A percentile compares a stretch with the other conserved stretches of the same genome.
These are phyloP conservation scores for Globisporangium megalacanthum DNA, from an alignment of 352 stramenopile genomes.

Conservation along the genomic window DNA sequence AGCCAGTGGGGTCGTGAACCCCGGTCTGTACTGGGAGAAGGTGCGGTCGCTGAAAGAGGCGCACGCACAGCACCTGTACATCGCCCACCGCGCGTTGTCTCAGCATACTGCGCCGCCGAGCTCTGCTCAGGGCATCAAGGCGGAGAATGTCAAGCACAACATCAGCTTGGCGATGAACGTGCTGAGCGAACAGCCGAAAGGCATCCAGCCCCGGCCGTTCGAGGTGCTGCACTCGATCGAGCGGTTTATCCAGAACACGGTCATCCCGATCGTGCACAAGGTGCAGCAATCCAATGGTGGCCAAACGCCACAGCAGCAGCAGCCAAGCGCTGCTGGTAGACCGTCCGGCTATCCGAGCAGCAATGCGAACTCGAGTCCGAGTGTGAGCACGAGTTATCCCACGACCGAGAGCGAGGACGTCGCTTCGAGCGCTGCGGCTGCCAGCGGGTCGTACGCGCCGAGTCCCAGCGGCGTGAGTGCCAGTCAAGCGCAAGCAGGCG, in stretches of 20 bases:
- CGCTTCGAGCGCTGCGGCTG: neutral
- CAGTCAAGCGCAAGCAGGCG: neutral
- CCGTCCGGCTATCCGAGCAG: conserved; percentile 2
- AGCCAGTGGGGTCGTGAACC: conserved; percentile 20
- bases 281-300: conserved; percentile 24
- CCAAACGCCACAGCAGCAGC: conserved; percentile 10
- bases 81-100: conserved; percentile 61
- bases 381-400: neutral
- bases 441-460: neutral
- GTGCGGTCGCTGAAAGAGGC: conserved; percentile 47
- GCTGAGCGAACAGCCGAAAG: conserved; percentile 39
- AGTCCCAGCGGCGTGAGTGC: neutral
- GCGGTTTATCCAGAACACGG: conserved; percentile 71
- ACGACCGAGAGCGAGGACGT: neutral
- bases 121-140: conserved; percentile 60
- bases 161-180: conserved; percentile 68
- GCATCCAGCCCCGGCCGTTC: conserved; percentile 46
- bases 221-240: conserved; percentile 78
- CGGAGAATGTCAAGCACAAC: conserved; percentile 78
- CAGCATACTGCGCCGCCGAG: conserved; percentile 60
- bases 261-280: conserved; percentile 72
- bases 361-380: neutral
- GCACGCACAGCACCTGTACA: conserved; percentile 40
- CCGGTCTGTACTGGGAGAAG: conserved; percentile 67
- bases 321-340: conserved; percentile 3